A percentile compares a stretch with the other conserved stretches of the same genome.
These are phyloP conservation scores for Auxenochlorella protothecoides DNA, from an alignment of 139 green algal genomes.

Conservation along the genomic window DNA sequence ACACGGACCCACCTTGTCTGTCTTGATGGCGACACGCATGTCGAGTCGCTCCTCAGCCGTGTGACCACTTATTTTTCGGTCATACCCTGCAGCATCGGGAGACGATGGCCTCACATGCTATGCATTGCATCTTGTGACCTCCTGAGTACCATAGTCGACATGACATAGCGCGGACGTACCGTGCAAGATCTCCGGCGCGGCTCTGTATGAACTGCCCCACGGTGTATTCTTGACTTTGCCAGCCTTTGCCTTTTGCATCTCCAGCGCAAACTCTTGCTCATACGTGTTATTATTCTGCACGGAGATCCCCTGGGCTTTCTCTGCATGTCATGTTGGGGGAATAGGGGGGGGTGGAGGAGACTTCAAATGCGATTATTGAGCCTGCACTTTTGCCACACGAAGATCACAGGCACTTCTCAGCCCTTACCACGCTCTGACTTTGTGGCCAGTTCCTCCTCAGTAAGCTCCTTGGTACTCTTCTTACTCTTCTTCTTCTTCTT, in stretches of 20 bases:
- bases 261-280: conserved; percentile 45
- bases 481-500: too few species aligned
- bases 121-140: neutral
- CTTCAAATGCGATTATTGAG: too few species aligned
- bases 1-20: conserved; percentile 27
- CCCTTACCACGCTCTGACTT: too few species aligned
- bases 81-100: conserved; percentile 28
- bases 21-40: conserved; percentile 37
- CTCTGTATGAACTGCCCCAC: conserved; percentile 25
- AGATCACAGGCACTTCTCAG: too few species aligned
- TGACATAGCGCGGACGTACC: conserved; percentile 3
- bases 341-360: too few species aligned
- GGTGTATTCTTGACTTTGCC: conserved; percentile 38
- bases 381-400: too few species aligned
- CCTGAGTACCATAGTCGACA: neutral
- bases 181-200: conserved; percentile 37
- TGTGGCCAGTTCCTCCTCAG: too few species aligned
- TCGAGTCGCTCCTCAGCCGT: conserved; percentile 47
- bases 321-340: too few species aligned
- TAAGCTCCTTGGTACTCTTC: too few species aligned
- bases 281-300: conserved; percentile 16
- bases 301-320: too few species aligned
- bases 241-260: conserved; percentile 31
- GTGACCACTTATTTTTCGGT: conserved; percentile 36
- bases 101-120: neutral